Evolutionary conservation across 1,284 basidiomycete species (phyloP).

Genomic region (Malassezia restricta): DNA sequence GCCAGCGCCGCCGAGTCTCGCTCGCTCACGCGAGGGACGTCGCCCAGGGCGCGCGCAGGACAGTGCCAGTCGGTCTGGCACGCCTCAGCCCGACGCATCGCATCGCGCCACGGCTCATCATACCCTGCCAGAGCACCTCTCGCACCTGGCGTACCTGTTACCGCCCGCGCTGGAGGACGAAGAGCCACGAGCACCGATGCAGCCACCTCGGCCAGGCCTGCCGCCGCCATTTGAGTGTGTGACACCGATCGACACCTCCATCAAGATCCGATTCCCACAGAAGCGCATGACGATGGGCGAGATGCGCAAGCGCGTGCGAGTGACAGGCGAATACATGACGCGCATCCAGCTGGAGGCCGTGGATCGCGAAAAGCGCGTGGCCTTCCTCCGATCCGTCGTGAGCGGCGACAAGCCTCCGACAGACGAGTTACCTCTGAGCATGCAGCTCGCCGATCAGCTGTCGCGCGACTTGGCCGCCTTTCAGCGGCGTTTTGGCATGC

Average conservation of each 20-base stretch:
- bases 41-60: slow-evolving; percentile 2
- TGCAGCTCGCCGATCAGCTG: slow-evolving; percentile 40
- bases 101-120: slow-evolving; percentile 44
- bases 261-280: slow-evolving; percentile 83
- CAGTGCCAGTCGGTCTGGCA: slow-evolving; percentile 21
- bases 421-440: slow-evolving; percentile 25
- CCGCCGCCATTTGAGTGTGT: slow-evolving; percentile 28
- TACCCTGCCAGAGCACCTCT: slow-evolving; percentile 78
- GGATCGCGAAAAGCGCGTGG: slow-evolving; percentile 43
- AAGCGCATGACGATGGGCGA: slow-evolving; percentile 88
- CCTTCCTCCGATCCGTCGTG: slow-evolving; percentile 53
- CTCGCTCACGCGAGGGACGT: slow-evolving; percentile 13
- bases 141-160: slow-evolving; percentile 71
- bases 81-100: slow-evolving; percentile 21
- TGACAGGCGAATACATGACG: slow-evolving; percentile 73
- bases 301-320: slow-evolving; percentile 88
- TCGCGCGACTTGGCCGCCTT: slow-evolving; percentile 38
- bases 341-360: slow-evolving; percentile 47
- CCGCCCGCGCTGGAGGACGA: slow-evolving; percentile 50
- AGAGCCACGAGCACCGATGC: background rate
- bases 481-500: slow-evolving; percentile 28
- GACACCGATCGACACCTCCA: slow-evolving; percentile 60
- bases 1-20: background rate
- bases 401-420: background rate
- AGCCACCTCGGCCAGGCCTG: slow-evolving; percentile 1